Evolutionary conservation across 768 basidiomycete species (phyloP), one percentile per base, ranked within the genome.

Genomic region (Boletus fagicola): DNA sequence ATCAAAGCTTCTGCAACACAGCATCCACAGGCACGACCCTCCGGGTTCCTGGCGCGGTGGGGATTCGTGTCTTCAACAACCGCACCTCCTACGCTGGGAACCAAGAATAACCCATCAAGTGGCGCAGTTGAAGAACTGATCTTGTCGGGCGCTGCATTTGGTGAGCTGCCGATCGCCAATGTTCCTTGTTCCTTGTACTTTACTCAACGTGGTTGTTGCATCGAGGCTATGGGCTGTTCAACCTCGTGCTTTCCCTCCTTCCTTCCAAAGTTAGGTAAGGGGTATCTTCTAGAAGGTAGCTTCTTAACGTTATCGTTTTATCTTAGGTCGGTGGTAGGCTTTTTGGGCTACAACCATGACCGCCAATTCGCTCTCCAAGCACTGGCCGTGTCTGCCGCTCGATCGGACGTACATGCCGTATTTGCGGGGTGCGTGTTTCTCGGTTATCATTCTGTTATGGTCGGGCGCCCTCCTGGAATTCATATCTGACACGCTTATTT

Each of bases 311-410:
- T 28, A 44, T 48, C 16, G n/a, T 35, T 44, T 31, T 47, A n/a
- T 49, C 49, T 13, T 58, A 89, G 90, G 72, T 73, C 79, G 20
- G 75, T 92, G 2, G 88, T 90, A 1, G 88, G 90, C 16, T 81
- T 91, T 65, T 76, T 92, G 18, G 90, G 90, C 0, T 92, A 86
- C 73, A 84, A 86, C 51, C 80, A 87, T 54, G 88, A 92, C 65
- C 74, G 89, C 26, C 79, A 78, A 53, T 74, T 88, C 0, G 90
- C 87, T 0, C 74, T 92, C 22, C 80, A 79, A 46, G 86, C 90
- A 0, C 76, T 92, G 3, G 80, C 85, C 0, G 81, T 92, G 18
- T 80, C 87, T 8, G 87, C 88, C 4, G 76, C 79, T 3, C 82
- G 82, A 62, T 74, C 75, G 5, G 91, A 92, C 59, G 83, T 88